Base-by-base conservation (phyloP, 2,329 filamentous ascomycete genomes). In the Phyllosticta capitalensis region DNA sequence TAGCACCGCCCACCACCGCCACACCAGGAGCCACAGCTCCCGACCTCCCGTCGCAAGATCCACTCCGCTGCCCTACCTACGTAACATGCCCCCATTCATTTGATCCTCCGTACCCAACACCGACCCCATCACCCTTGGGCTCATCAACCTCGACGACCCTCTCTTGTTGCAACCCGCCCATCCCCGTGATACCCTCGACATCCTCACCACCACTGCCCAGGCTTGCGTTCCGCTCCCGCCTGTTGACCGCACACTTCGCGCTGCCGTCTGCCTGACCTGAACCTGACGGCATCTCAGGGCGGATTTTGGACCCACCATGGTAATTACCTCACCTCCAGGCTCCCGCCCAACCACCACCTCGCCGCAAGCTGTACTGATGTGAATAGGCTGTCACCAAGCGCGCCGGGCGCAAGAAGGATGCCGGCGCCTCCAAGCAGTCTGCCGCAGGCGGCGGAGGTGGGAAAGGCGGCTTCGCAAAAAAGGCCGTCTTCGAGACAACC, bases 401-500 rank as follows among this genome's bases (percentile, higher is more conserved):
- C 69, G 81, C 81, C 57, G 81, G 80, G 67, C 79, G 81, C 69
- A 82, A 80, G 71, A 81, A 81, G 70, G 79, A 81, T 66, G 75
- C 74, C 24, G 73, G 71, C 55, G 71, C 71, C 64, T 68, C 71
- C 55, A 72, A 75, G 71, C 66, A 67, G 50, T 62, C 67, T 52
- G 60, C 61, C 70, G 75, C 65, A 68, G 74, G 67, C 67, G 78
- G 76, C 63, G 75, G 75, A 64, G 71, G 74, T 52, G 78, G 79
- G 61, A 78, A 80, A 67, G 38, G 38, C 38, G 78, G 85, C 63
- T 90, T 89, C 75, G 90, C 95, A 67, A 92, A 92, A 77, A 97
- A 97, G 79, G 94, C 94, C 64, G 90, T 89, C 63, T 99, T 95
- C 76, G 94, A 99, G 74, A 90, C 86, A 62, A 89, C 87, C 65